Conservation (phyloP, 495 filamentous ascomycete genomes). For the Hapsidospora chrysogenum region DNA sequence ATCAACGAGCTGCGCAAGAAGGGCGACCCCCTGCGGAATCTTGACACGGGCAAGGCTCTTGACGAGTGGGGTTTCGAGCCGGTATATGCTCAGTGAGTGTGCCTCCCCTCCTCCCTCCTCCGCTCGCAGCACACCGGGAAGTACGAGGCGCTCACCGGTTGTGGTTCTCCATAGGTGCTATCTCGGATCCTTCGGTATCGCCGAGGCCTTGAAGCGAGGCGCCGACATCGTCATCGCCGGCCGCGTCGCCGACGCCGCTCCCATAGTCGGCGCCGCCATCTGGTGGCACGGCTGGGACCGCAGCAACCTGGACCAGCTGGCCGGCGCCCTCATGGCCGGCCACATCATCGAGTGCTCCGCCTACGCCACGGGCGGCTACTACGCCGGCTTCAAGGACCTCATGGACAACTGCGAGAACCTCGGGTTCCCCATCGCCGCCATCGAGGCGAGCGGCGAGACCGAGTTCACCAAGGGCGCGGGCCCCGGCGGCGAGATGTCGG, state of each 20-base stretch:
- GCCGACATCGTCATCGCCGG: slow-evolving; percentile 37
- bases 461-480: slow-evolving; percentile 13
- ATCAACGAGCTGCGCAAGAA: too few species aligned
- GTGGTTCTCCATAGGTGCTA: too few species aligned
- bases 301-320: slow-evolving; percentile 29
- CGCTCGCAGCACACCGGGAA: too few species aligned
- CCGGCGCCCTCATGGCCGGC: slow-evolving; percentile 33
- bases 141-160: too few species aligned
- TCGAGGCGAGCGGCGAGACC: slow-evolving; percentile 27
- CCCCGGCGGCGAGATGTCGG: slow-evolving; percentile 7
- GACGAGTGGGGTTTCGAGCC: too few species aligned
- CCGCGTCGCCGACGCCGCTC: slow-evolving; percentile 31
- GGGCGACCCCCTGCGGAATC: too few species aligned
- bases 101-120: too few species aligned
- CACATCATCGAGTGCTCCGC: slow-evolving; percentile 39
- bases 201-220: slow-evolving; percentile 25
- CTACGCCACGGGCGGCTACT: slow-evolving; percentile 41
- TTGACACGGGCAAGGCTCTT: too few species aligned
- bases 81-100: too few species aligned
- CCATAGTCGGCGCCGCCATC: slow-evolving; percentile 20
- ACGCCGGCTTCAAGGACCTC: slow-evolving; percentile 36
- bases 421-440: slow-evolving; percentile 41
- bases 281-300: slow-evolving; percentile 33
- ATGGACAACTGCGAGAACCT: slow-evolving; percentile 27
- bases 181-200: slow-evolving; percentile 28